Conservation (phyloP, 352 stramenopile species). For the Phytophthora sp. region DNA sequence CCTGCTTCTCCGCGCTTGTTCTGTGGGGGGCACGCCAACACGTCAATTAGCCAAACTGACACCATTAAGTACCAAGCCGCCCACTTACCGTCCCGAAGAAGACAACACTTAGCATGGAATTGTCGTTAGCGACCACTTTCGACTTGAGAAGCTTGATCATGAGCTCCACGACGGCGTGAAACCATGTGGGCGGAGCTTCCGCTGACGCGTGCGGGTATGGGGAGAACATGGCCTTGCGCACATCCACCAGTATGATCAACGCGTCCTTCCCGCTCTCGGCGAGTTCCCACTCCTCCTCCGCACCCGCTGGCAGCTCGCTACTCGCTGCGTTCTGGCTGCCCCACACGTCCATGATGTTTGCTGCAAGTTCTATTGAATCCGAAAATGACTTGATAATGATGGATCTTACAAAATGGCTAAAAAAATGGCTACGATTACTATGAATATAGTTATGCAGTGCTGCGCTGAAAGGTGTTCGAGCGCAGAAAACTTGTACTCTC, state of each 20-base stretch:
- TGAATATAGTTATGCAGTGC: too few species aligned
- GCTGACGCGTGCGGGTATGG: constrained; percentile 37
- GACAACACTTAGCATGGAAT: constrained; percentile 75
- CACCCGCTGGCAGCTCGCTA: constrained; percentile 19
- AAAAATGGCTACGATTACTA: constrained; percentile 5
- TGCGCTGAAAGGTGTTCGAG: too few species aligned
- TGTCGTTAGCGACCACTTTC: constrained; percentile 83
- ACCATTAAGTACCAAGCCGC: neutral
- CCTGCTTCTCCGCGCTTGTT: constrained; percentile 65
- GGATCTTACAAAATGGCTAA: constrained; percentile 29
- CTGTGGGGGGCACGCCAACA: constrained; percentile 20
- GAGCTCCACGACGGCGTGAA: constrained; percentile 73
- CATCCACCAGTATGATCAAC: constrained; percentile 81
- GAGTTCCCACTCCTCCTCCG: constrained; percentile 71
- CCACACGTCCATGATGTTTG: constrained; percentile 58
- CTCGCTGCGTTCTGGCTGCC: constrained; percentile 28
- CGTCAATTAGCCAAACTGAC: neutral
- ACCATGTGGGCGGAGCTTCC: constrained; percentile 56
- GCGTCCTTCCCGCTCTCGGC: constrained; percentile 73
- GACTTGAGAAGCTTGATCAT: constrained; percentile 74
- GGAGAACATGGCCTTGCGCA: constrained; percentile 69
- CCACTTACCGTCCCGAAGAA: constrained; percentile 77
- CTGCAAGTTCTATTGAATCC: constrained; percentile 5
- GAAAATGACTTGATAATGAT: constrained; percentile 12
- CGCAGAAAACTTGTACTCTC: too few species aligned